Evolutionary conservation across 352 stramenopile genomes (phyloP), one percentile per base, ranked within the genome.

Genomic region (Globisporangium orthogonon): DNA sequence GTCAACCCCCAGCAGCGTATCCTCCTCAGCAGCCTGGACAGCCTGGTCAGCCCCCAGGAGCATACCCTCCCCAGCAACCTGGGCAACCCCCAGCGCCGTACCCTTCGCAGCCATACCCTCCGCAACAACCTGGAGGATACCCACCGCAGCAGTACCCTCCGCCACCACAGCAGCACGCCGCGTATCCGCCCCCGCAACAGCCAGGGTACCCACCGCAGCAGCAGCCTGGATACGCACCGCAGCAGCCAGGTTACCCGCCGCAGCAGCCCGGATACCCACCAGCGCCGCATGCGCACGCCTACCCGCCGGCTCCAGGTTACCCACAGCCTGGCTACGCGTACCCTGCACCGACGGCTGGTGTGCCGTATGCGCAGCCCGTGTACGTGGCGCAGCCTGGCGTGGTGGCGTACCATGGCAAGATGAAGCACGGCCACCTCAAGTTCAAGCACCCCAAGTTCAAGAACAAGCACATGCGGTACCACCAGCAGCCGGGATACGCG

Each of bases 91-190:
- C 39, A 37, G 47, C 17, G 15, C 35, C 17, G 4, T 64, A 64
- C 30, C 51, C 58, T 4, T 51, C 58, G 7, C 58, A 64, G 18
- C 58, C 59, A 49, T 67, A 67, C 37, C 61, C 61, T 60, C 61
- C 61, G n/a, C 63, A 66, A 15, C 58, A 65, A 30, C 56, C 52
- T 29, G 63, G 47, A 0, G n/a, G n/a, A n/a, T 74, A 74, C 30
- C 67, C 67, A 41, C 67, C 67, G 28, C 66, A 70, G 43, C 63
- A 70, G 33, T 66, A 73, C 13, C 61, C 65, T n/a, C 51, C 62
- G 18, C n/a, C n/a, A n/a, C n/a, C n/a, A n/a, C 58, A 62, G 54
- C 62, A 65, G 54, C 46, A 39, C 11, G 56, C 48, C 10, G 63
- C 50, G 17, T 62, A 69, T 45, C 58, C 67, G 7, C 62, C 61